These are phyloP conservation scores for Xylaria hypoxylon DNA, from an alignment of 2,329 filamentous ascomycete genomes.

Conservation along the genomic window DNA sequence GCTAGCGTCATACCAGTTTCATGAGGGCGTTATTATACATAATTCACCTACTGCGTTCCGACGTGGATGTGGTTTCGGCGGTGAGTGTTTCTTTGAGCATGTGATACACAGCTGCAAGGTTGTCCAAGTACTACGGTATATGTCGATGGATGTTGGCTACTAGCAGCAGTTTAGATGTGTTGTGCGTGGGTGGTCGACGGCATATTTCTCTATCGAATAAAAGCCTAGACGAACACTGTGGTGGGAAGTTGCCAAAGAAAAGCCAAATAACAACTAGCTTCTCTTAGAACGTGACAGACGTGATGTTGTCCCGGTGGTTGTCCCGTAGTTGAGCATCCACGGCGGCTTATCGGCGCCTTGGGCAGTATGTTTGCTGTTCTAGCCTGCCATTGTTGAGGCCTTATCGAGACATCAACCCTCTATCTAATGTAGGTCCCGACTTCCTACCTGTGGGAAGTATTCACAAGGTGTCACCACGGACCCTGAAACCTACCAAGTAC, in stretches of 20 bases:
- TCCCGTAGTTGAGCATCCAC: neutral
- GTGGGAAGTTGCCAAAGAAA: neutral
- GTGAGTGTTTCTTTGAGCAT: conserved; percentile 22
- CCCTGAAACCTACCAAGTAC: conserved; percentile 21
- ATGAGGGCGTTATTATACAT: neutral
- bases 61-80: conserved; percentile 23
- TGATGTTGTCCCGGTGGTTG: conserved; percentile 3
- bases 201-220: neutral
- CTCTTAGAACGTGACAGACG: neutral
- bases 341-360: conserved; percentile 13
- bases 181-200: neutral
- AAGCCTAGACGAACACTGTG: neutral
- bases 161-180: neutral
- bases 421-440: conserved; percentile 14
- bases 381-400: conserved; percentile 9
- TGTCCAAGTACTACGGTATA: neutral
- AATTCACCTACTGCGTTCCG: neutral
- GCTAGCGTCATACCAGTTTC: conserved; percentile 14
- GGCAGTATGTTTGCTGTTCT: conserved; percentile 15
- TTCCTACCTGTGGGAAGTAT: conserved; percentile 21
- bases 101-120: conserved; percentile 11
- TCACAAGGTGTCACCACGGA: conserved; percentile 17
- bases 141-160: neutral
- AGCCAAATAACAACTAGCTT: neutral
- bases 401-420: conserved; percentile 8